Evolutionary conservation across 2,329 filamentous ascomycete species (phyloP), one percentile per base, ranked within the genome.

Genomic region (Ilyonectria sp.): DNA sequence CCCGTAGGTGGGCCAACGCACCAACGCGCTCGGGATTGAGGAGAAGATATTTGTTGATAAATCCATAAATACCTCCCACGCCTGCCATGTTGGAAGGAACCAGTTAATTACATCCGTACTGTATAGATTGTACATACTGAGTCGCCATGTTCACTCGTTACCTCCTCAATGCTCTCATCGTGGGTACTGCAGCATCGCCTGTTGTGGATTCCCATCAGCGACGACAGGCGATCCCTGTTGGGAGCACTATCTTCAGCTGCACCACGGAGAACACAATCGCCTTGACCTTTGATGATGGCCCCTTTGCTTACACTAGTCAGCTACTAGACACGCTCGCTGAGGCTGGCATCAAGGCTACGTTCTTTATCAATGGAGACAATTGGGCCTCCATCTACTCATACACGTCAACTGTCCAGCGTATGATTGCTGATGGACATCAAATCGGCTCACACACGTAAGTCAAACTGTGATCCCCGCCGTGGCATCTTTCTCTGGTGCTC

Each of bases 371-470:
- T 31, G 71, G 70, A 9, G 13, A 71, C 6, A 75, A 75, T 59
- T 69, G 64, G 44, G 67, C 52, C 31, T 58, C 58, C 13, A 68
- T 74, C 8, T 55, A 63, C 7, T 55, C 72, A 47, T 68, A 69
- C 47, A n/a, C 26, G 11, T 47, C 62, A 1, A 67, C 64, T 11
- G 50, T 79, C 23, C 58, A 73, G 54, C 82, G 83, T 59, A 86
- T 86, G 80, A 68, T 85, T 62, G 64, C 77, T 55, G 85, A 79
- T 8, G 81, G 86, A 15, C 88, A 90, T 75, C 88, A 90, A 78
- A 82, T 90, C 67, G 88, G 85, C 50, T 86, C 83, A 9, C 88
- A 81, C 50, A 82, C 81, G 76, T 77, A 77, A 29, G 74, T 73
- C 33, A 26, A 56, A 44, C 15, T 69, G 65, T 6, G 19, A 57